Evolutionary conservation across 495 filamentous ascomycete genomes (phyloP).

Genomic region (Melanomma pulvis-pyrius): DNA sequence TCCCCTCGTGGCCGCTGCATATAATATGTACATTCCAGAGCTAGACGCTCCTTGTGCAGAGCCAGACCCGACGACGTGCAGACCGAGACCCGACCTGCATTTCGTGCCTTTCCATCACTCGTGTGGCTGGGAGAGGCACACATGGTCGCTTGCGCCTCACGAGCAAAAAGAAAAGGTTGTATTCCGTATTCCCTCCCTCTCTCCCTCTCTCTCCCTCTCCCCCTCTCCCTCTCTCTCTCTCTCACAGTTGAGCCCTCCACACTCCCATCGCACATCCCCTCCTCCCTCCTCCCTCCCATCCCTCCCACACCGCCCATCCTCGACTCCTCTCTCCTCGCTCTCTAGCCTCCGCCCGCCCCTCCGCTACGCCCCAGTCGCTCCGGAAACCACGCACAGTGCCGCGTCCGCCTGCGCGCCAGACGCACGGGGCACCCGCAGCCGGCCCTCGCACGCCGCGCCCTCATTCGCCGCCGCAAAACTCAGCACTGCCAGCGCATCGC

Average conservation of each 20-base stretch:
- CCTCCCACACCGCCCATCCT: no score
- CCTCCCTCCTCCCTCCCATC: background rate
- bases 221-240: background rate
- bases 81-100: background rate
- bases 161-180: no score
- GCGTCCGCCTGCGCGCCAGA: background rate
- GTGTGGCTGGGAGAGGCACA: background rate
- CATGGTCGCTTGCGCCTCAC: no score
- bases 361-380: background rate
- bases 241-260: background rate
- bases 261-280: background rate
- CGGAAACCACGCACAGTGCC: background rate
- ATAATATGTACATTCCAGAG: no score
- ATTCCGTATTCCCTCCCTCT: no score
- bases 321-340: no score
- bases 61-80: no score
- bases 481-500: conserved; percentile 20
- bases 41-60: no score
- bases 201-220: background rate
- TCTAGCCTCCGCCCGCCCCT: background rate
- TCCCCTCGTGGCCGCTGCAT: background rate
- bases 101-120: background rate
- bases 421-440: background rate
- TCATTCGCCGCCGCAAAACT: conserved; percentile 3
- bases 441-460: background rate